Evolutionary conservation across 805 yeast species (phyloP), one percentile per base, ranked within the genome.

Genomic region (Monosporozyma servazzii): DNA sequence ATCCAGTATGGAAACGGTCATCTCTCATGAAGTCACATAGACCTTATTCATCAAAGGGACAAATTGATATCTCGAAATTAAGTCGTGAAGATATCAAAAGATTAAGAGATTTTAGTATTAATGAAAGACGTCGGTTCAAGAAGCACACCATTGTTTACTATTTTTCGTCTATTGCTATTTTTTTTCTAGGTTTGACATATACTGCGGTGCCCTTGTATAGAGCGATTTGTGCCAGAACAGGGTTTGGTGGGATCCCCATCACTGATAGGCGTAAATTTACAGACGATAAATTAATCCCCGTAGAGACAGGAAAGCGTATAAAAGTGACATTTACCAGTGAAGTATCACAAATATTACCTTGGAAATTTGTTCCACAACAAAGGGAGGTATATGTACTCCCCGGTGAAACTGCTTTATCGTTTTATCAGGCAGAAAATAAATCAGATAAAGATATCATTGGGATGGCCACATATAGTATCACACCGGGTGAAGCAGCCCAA

Each of bases 381-480:
- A 75, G 91, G 56, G 96, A 90, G 67, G 98, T 93, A 1, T 81
- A 81, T 58, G 85, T 93, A 21, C 81, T 88, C 9, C 99, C 99
- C 0, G 99, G 99, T 21, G 99, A 93, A 69, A 93, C 99, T 2
- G 99, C 99, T 0, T 73, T 93, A 54, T 97, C 96, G 0, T 93
- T 93, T 66, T 93, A 88, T 72, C 86, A 83, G 67, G 99, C 99
- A 23, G 86, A 83, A 67, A 93, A 93, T 64, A 73, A 73, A 54
- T 80, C 96, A 44, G 83, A 84, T 53, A 86, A 86, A 60, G 98
- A 93, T 65, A 87, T 93, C 44, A 88, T 93, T 49, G 99, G 99
- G 7, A 93, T 93, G 96, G 99, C 99, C 2, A 93, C 99, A 0
- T 93, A 93, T 67, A 85, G 96, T 5, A 96, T 93, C 47, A 81